A percentile compares a stretch with the other conserved stretches of the same genome.
Evolutionary conservation across 768 basidiomycete genomes (phyloP).

Genomic region (Paxillus rubicundulus): DNA sequence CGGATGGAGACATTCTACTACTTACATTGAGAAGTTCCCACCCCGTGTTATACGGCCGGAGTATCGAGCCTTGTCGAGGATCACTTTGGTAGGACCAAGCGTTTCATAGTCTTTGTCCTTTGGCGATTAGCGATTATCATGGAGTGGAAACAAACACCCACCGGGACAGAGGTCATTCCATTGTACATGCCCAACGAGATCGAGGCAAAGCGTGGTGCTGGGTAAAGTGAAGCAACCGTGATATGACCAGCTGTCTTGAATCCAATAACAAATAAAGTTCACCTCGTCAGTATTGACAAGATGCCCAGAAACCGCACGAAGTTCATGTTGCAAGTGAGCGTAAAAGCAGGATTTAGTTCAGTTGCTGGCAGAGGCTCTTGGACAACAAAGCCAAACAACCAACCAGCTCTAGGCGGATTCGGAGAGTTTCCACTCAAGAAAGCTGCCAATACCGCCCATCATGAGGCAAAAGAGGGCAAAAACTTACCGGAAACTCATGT

Average conservation of each 20-base stretch:
- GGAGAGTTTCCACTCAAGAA: not conserved
- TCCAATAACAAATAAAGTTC: not conserved
- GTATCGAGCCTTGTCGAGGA: constrained; percentile 57
- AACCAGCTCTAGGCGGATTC: not conserved
- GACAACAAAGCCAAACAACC: constrained; percentile 28
- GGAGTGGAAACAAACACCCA: constrained; percentile 27
- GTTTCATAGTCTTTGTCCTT: constrained; percentile 31
- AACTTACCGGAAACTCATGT: constrained; percentile 92
- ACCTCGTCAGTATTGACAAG: constrained; percentile 15
- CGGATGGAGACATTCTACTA: constrained; percentile 22
- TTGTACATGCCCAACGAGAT: constrained; percentile 58
- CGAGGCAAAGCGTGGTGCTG: constrained; percentile 40
- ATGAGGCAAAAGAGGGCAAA: constrained; percentile 98
- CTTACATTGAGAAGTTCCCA: constrained; percentile 71
- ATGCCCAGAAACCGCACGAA: constrained; percentile 5
- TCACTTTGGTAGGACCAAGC: constrained; percentile 56
- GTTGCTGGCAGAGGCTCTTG: not conserved
- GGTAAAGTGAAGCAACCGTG: constrained; percentile 1
- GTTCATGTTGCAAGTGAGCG: constrained; percentile 13
- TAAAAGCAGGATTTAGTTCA: not conserved
- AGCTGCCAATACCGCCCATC: constrained; percentile 2
- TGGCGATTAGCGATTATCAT: constrained; percentile 9
- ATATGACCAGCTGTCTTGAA: not conserved
- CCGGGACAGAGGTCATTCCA: constrained; percentile 74
- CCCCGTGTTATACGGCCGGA: constrained; percentile 51